Evolutionary conservation across 805 yeast genomes (phyloP).

Genomic region (Starmerella apis): DNA sequence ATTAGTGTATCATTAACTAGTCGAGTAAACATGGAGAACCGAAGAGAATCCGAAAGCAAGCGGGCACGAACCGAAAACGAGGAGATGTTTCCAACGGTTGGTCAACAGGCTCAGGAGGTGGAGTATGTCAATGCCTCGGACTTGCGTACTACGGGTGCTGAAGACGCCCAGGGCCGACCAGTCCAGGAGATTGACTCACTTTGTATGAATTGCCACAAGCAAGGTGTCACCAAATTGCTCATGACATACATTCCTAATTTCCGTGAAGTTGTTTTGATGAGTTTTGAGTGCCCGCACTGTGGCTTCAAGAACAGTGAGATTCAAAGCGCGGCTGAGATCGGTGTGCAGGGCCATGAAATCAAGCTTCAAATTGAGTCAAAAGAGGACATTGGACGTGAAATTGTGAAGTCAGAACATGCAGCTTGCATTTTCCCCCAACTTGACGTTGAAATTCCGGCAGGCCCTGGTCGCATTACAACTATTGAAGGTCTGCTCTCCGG

Average conservation of each 20-base stretch:
- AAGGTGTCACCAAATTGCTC: constrained; percentile 73
- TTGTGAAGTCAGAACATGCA: constrained; percentile 83
- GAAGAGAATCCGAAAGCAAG: constrained; percentile 11
- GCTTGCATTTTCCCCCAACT: constrained; percentile 68
- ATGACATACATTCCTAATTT: constrained; percentile 86
- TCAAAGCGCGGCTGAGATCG: constrained; percentile 90
- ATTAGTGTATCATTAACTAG: background rate
- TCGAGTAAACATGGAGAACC: background rate
- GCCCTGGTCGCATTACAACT: constrained; percentile 84
- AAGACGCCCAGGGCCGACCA: constrained; percentile 80
- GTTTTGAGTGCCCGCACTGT: constrained; percentile 93
- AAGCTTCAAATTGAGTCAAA: constrained; percentile 54
- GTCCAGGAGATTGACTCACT: constrained; percentile 91
- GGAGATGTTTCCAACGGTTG: constrained; percentile 25
- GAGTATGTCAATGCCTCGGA: constrained; percentile 40
- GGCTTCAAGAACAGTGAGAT: constrained; percentile 81
- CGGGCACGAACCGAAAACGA: constrained; percentile 14
- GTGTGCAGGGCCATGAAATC: constrained; percentile 75
- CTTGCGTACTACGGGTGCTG: constrained; percentile 60
- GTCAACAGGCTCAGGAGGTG: constrained; percentile 33
- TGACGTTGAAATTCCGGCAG: constrained; percentile 91
- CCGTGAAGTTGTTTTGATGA: constrained; percentile 83
- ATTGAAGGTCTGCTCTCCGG: constrained; percentile 81
- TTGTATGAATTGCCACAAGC: constrained; percentile 89
- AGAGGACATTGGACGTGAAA: constrained; percentile 77